Evolutionary conservation across 768 basidiomycete species (phyloP).

Genomic region (Hemileccinum rubropunctum): DNA sequence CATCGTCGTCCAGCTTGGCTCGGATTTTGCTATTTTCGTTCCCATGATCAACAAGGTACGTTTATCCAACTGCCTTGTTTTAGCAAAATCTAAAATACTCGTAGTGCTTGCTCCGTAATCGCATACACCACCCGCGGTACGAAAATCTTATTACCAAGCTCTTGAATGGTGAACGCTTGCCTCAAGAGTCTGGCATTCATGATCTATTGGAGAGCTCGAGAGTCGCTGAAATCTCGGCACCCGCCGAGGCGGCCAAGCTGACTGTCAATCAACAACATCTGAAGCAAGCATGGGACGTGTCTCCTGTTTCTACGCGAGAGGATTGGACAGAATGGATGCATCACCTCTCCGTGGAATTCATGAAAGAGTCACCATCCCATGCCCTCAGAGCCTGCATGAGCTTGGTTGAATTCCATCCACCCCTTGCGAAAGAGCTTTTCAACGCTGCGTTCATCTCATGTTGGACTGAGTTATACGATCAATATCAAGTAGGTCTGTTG

Average conservation of each 20-base stretch:
- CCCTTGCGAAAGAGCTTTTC: slow-evolving; percentile 91
- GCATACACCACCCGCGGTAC: slow-evolving; percentile 78
- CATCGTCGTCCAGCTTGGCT: slow-evolving; percentile 87
- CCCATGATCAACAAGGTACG: slow-evolving; percentile 93
- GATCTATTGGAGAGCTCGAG: slow-evolving; percentile 69
- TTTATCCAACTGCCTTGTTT: neutral
- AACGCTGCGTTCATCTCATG: slow-evolving; percentile 98
- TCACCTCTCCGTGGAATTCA: slow-evolving; percentile 87
- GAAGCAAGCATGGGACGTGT: slow-evolving; percentile 94
- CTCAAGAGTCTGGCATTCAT: slow-evolving; percentile 75
- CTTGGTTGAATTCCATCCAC: slow-evolving; percentile 86
- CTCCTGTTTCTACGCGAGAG: slow-evolving; percentile 68
- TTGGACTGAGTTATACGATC: slow-evolving; percentile 93
- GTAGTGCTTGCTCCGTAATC: slow-evolving; percentile 73
- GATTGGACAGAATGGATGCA: slow-evolving; percentile 98
- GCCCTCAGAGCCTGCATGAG: slow-evolving; percentile 97
- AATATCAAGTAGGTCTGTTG: slow-evolving; percentile 72
- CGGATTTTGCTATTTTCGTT: slow-evolving; percentile 97
- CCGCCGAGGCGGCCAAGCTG: slow-evolving; percentile 84
- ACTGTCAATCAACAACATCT: slow-evolving; percentile 96
- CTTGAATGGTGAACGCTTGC: slow-evolving; percentile 86
- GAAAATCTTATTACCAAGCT: slow-evolving; percentile 87
- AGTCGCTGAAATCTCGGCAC: slow-evolving; percentile 72
- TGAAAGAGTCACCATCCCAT: slow-evolving; percentile 97
- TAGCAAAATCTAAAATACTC: neutral